phyloP scores from a whole-genome alignment of 148 eudicot genomes.

The Persicaria maculosa region DNA sequence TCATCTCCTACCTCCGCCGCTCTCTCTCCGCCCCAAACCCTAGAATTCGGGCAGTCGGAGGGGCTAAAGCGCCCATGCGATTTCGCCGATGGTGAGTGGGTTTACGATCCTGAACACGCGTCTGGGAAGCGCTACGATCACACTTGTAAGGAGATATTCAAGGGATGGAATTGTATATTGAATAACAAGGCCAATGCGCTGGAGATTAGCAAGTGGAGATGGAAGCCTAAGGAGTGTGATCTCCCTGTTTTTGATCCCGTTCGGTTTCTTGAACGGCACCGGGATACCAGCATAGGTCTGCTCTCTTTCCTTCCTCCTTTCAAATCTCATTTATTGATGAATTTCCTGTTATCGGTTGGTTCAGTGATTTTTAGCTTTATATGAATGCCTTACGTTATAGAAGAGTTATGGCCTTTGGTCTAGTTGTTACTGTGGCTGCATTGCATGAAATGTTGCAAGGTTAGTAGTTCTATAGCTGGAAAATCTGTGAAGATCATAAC shows the following conservation, averaged over 20 bases:
- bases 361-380: background rate
- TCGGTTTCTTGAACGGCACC: slow-evolving; percentile 37
- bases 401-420: background rate
- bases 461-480: background rate
- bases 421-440: background rate
- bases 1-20: slow-evolving; percentile 18
- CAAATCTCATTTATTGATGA: background rate
- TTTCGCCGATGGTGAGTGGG: slow-evolving; percentile 63
- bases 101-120: slow-evolving; percentile 47
- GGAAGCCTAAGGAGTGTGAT: slow-evolving; percentile 66
- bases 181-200: slow-evolving; percentile 54
- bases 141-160: slow-evolving; percentile 80
- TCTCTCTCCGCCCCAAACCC: slow-evolving; percentile 8
- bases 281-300: slow-evolving; percentile 68
- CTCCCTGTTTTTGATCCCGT: slow-evolving; percentile 59
- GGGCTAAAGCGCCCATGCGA: slow-evolving; percentile 30
- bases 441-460: background rate
- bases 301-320: slow-evolving; percentile 1
- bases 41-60: background rate
- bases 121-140: slow-evolving; percentile 45
- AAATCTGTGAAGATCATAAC: background rate
- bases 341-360: background rate
- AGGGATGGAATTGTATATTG: slow-evolving; percentile 85
- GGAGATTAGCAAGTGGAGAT: slow-evolving; percentile 63
- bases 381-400: background rate